phyloP scores from a whole-genome alignment of 2,329 filamentous ascomycete genomes.

The Boeremia exigua region DNA sequence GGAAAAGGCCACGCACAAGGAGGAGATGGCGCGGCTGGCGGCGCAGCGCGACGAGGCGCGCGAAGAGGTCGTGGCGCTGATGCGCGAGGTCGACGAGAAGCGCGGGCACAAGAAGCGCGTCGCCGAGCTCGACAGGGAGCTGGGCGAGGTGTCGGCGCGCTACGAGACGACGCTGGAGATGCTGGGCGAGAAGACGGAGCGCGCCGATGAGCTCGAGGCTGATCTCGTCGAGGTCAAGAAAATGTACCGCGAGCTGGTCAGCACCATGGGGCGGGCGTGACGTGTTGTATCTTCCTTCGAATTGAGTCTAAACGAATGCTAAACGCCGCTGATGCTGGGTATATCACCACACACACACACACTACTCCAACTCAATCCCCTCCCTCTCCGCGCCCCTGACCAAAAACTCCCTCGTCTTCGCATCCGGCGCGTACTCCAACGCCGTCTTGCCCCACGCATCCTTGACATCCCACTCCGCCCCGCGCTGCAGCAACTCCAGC shows the following conservation, averaged over 20 bases:
- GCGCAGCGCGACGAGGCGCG: constrained; percentile 90
- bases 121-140: constrained; percentile 69
- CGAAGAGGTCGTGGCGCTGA: constrained; percentile 86
- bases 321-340: constrained; percentile 16
- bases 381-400: constrained; percentile 80
- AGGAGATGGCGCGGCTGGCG: constrained; percentile 80
- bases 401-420: constrained; percentile 81
- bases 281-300: no score
- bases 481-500: constrained; percentile 79
- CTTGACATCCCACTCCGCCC: constrained; percentile 80
- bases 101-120: constrained; percentile 66
- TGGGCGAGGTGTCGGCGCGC: constrained; percentile 72
- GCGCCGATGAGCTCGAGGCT: constrained; percentile 85
- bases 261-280: constrained; percentile 64
- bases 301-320: no score
- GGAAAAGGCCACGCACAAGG: constrained; percentile 86
- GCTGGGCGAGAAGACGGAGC: constrained; percentile 95
- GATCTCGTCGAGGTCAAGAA: constrained; percentile 94
- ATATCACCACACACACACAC: neutral
- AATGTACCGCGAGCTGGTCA: constrained; percentile 92
- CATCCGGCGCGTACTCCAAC: constrained; percentile 84
- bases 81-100: constrained; percentile 82
- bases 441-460: constrained; percentile 74
- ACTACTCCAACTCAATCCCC: constrained; percentile 68
- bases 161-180: constrained; percentile 94